phyloP scores from a whole-genome alignment of 169 alveolate genomes.

The Cryptosporidium parvum region DNA sequence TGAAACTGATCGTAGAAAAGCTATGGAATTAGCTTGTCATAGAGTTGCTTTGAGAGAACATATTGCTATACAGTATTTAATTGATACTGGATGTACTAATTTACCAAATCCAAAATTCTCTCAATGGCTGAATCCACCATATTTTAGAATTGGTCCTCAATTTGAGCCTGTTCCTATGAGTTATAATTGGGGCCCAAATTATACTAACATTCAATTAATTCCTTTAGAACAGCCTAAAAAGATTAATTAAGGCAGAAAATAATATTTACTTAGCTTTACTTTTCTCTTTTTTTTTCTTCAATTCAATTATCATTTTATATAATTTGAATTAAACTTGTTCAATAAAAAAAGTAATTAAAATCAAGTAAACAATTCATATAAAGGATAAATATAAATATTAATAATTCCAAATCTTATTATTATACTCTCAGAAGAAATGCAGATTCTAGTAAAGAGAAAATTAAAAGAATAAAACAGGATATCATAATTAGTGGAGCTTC shows the following conservation, averaged over 20 bases:
- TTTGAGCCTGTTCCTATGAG: slow-evolving; percentile 76
- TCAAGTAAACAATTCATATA: neutral
- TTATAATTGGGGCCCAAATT: slow-evolving; percentile 75
- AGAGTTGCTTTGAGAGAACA: slow-evolving; percentile 73
- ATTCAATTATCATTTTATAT: neutral
- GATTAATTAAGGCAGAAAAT: neutral
- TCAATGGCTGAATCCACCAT: slow-evolving; percentile 72
- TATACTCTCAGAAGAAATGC: neutral
- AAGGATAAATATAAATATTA: neutral
- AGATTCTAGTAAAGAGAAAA: slow-evolving; percentile 17
- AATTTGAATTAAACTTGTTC: too few species aligned
- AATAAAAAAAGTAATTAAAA: too few species aligned
- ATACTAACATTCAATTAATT: slow-evolving; percentile 68
- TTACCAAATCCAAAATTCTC: slow-evolving; percentile 64
- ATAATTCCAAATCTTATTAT: neutral
- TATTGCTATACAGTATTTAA: slow-evolving; percentile 64
- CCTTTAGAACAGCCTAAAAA: slow-evolving; percentile 63
- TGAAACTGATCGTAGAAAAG: slow-evolving; percentile 74
- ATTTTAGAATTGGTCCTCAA: slow-evolving; percentile 63
- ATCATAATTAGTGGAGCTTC: neutral
- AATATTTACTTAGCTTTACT: neutral
- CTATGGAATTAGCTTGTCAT: slow-evolving; percentile 75
- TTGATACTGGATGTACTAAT: slow-evolving; percentile 65
- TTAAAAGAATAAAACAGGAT: slow-evolving; percentile 23
- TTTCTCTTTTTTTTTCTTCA: neutral